Evolutionary conservation across 495 filamentous ascomycete species (phyloP).

Genomic region (Hypoxylon lenormandii): DNA sequence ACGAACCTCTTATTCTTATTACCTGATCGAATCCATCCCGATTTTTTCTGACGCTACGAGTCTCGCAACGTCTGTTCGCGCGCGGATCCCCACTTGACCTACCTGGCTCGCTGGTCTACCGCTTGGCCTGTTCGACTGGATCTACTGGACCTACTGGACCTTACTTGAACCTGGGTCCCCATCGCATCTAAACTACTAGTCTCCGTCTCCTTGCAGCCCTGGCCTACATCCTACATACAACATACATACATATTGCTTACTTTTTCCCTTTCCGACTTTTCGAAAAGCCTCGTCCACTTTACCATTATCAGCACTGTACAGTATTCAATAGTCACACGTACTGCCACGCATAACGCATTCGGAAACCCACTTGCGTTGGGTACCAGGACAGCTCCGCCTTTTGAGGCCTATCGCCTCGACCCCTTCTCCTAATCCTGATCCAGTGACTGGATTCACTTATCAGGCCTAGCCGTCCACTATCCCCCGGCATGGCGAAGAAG

Average conservation of each 20-base stretch:
- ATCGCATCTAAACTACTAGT: slow-evolving; percentile 15
- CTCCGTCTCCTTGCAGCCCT: slow-evolving; percentile 22
- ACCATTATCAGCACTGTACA: slow-evolving; percentile 30
- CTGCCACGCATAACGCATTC: slow-evolving; percentile 38
- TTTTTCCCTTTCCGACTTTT: slow-evolving; percentile 31
- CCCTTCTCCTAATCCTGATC: slow-evolving; percentile 30
- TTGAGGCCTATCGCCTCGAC: slow-evolving; percentile 19
- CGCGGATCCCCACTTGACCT: slow-evolving; percentile 36
- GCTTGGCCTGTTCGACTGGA: too few species aligned
- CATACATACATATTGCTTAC: slow-evolving; percentile 27
- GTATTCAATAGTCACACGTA: slow-evolving; percentile 5
- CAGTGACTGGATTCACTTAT: slow-evolving; percentile 49
- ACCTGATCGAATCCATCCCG: slow-evolving; percentile 40
- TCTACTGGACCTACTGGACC: not conserved
- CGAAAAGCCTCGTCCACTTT: slow-evolving; percentile 31
- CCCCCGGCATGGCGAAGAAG: slow-evolving; percentile 41
- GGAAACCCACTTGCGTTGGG: slow-evolving; percentile 47
- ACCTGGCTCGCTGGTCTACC: too few species aligned
- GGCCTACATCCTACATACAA: slow-evolving; percentile 34
- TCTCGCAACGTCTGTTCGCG: slow-evolving; percentile 48
- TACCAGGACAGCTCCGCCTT: slow-evolving; percentile 48
- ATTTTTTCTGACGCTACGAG: slow-evolving; percentile 47
- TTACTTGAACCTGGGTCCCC: slow-evolving; percentile 14
- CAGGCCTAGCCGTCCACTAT: slow-evolving; percentile 34
- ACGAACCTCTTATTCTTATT: slow-evolving; percentile 29